Conservation (phyloP, 2,329 filamentous ascomycete genomes). For the Cladosporium sp. region DNA sequence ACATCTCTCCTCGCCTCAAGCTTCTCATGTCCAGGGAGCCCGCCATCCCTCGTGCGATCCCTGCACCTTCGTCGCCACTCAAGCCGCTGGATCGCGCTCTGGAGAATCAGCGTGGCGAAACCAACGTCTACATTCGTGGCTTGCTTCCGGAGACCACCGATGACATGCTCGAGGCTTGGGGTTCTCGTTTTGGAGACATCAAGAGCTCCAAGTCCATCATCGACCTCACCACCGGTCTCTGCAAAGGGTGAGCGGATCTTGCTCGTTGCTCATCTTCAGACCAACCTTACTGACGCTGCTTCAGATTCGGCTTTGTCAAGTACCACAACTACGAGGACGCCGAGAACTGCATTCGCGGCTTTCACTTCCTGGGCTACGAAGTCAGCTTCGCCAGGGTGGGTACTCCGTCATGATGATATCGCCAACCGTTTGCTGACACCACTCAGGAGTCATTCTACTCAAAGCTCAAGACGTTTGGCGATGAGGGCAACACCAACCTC, state of each 20-base stretch:
- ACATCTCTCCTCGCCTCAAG: conserved; percentile 43
- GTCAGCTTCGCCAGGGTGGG: conserved; percentile 90
- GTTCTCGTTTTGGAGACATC: conserved; percentile 84
- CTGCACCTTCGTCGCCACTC: conserved; percentile 79
- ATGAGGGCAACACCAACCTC: conserved; percentile 85
- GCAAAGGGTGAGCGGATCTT: conserved; percentile 73
- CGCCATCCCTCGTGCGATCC: conserved; percentile 79
- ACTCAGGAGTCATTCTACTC: conserved; percentile 92
- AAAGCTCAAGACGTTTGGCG: conserved; percentile 92
- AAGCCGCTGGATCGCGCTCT: conserved; percentile 92
- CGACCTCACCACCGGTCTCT: conserved; percentile 85
- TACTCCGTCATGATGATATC: conserved; percentile 16
- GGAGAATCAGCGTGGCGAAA: conserved; percentile 91
- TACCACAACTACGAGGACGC: conserved; percentile 84
- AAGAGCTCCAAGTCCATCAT: conserved; percentile 99
- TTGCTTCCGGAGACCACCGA: conserved; percentile 94
- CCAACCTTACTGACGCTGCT: conserved; percentile 27
- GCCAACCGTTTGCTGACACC: conserved; percentile 24
- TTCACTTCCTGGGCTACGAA: conserved; percentile 92
- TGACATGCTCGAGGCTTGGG: conserved; percentile 77
- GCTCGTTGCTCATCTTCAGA: not conserved
- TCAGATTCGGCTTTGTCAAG: conserved; percentile 94
- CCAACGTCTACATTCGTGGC: conserved; percentile 97
- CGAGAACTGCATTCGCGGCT: conserved; percentile 92
- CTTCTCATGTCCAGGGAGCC: conserved; percentile 63